A percentile compares a stretch with the other conserved stretches of the same genome.
Evolutionary conservation across 1,139 yeast genomes (phyloP).

Genomic region (Saccharomyces hybrid): DNA sequence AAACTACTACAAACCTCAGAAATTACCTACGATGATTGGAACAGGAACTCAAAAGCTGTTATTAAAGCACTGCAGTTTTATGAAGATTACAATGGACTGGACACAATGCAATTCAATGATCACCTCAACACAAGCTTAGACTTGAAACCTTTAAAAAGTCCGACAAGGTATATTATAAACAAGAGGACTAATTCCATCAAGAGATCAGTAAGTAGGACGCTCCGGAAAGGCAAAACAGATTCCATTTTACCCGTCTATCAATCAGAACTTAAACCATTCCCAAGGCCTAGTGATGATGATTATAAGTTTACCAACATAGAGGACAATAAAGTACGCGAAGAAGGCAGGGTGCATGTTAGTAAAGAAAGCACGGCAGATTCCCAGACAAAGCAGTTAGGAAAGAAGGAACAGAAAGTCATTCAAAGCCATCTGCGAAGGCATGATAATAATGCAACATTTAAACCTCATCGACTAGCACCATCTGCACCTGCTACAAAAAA

Average conservation of each 20-base stretch:
- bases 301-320: background rate
- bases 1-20: conserved; percentile 61
- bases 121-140: background rate
- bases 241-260: background rate
- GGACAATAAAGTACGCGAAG: background rate
- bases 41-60: conserved; percentile 70
- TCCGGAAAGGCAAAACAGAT: background rate
- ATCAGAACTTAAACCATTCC: background rate
- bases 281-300: background rate
- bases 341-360: background rate
- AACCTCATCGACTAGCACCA: background rate
- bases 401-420: background rate
- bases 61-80: conserved; percentile 88
- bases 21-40: conserved; percentile 73
- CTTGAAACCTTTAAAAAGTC: background rate
- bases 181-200: background rate
- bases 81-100: conserved; percentile 32
- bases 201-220: background rate
- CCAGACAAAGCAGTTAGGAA: background rate
- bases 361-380: background rate
- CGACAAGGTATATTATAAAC: background rate
- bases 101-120: background rate
- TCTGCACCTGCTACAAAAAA: background rate
- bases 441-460: background rate
- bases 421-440: background rate